These are phyloP conservation scores for Starmerella bacillaris DNA, from an alignment of 805 yeast species.

Conservation along the genomic window DNA sequence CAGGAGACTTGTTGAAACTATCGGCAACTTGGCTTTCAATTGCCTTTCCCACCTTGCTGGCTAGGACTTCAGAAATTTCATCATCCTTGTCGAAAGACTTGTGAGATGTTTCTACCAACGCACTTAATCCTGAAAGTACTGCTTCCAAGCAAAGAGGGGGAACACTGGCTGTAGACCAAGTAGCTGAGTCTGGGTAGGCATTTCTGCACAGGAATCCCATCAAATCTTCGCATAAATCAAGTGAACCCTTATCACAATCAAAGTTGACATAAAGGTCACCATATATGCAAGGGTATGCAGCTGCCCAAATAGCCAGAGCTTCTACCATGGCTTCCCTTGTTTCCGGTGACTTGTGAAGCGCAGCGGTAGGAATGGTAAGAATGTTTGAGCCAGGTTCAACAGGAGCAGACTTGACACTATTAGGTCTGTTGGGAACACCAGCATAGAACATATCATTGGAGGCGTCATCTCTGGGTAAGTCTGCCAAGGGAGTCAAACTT, in stretches of 20 bases:
- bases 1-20: conserved; percentile 60
- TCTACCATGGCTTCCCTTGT: conserved; percentile 68
- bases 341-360: conserved; percentile 20
- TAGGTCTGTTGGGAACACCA: conserved; percentile 25
- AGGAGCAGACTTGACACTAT: conserved; percentile 41
- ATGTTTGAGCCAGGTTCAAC: conserved; percentile 17
- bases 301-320: conserved; percentile 40
- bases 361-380: conserved; percentile 12
- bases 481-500: conserved; percentile 23
- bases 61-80: conserved; percentile 4
- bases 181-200: conserved; percentile 73
- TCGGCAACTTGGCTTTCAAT: conserved; percentile 61
- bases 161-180: conserved; percentile 60
- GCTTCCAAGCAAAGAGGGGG: conserved; percentile 93
- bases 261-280: conserved; percentile 60
- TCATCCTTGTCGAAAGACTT: conserved; percentile 17
- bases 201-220: conserved; percentile 56
- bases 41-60: conserved; percentile 31
- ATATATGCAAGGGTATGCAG: conserved; percentile 54
- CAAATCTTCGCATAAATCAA: conserved; percentile 52
- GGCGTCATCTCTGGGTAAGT: conserved; percentile 24
- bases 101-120: conserved; percentile 7
- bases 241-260: conserved; percentile 79
- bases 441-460: conserved; percentile 24
- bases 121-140: conserved; percentile 44